phyloP scores from a whole-genome alignment of 1,284 basidiomycete species.

The Ceratobasidium sp. region DNA sequence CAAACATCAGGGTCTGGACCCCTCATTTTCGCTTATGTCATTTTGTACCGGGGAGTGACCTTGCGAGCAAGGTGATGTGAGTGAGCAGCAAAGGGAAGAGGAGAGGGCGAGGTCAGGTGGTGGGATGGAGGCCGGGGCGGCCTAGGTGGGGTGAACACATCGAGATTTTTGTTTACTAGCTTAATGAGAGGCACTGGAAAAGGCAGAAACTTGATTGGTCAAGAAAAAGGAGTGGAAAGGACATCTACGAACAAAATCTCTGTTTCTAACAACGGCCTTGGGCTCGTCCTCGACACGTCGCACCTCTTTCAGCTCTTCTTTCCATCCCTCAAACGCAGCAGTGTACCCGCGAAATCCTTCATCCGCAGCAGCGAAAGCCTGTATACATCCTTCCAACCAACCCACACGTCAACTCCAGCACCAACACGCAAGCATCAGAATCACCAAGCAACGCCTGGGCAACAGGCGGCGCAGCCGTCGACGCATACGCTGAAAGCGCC shows the following conservation, averaged over 20 bases:
- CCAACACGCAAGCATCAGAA: slow-evolving; percentile 54
- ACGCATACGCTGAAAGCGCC: slow-evolving; percentile 78
- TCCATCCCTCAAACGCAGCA: slow-evolving; percentile 72
- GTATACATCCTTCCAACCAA: slow-evolving; percentile 49
- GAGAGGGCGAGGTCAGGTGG: slow-evolving; percentile 59
- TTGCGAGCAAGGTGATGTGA: no score
- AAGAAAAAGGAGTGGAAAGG: neutral
- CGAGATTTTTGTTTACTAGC: slow-evolving; percentile 65
- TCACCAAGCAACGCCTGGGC: slow-evolving; percentile 71
- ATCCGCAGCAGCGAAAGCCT: slow-evolving; percentile 71
- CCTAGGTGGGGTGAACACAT: slow-evolving; percentile 46
- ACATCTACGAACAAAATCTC: slow-evolving; percentile 79
- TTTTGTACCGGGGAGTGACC: no score
- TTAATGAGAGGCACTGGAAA: slow-evolving; percentile 77
- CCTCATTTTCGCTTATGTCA: no score
- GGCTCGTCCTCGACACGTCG: slow-evolving; percentile 74
- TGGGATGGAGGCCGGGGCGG: slow-evolving; percentile 54
- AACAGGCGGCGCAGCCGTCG: slow-evolving; percentile 70
- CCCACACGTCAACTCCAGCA: neutral
- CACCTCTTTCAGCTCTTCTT: slow-evolving; percentile 69
- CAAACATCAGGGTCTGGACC: no score
- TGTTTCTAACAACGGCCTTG: slow-evolving; percentile 73
- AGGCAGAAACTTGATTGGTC: slow-evolving; percentile 13
- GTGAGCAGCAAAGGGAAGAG: slow-evolving; percentile 56
- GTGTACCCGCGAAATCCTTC: slow-evolving; percentile 75